Evolutionary conservation across 1,139 yeast genomes (phyloP).

Genomic region (Scheffersomyces lignicola): DNA sequence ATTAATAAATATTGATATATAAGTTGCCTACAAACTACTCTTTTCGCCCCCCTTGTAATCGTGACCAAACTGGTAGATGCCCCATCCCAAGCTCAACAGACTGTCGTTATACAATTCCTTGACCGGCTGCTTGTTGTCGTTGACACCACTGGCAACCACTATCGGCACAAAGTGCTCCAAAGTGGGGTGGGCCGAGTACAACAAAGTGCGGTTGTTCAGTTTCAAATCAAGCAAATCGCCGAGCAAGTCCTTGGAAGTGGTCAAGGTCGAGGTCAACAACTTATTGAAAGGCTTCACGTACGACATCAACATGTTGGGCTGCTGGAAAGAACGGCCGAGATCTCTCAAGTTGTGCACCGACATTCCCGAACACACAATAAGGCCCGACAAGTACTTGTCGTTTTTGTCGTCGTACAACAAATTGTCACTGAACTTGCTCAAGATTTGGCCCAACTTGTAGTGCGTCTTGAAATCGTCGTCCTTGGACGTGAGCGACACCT

Average conservation of each 20-base stretch:
- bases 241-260: constrained; percentile 10
- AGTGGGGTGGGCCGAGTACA: constrained; percentile 66
- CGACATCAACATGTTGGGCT: constrained; percentile 33
- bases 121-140: constrained; percentile 28
- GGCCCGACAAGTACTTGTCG: constrained; percentile 38
- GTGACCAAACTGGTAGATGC: constrained; percentile 50
- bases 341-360: constrained; percentile 74
- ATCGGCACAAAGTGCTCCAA: constrained; percentile 73
- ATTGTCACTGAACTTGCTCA: constrained; percentile 52
- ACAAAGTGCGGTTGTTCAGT: constrained; percentile 29
- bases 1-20: not conserved
- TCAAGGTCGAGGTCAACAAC: constrained; percentile 38
- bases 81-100: constrained; percentile 63
- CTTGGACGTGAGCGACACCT: constrained; percentile 58
- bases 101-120: constrained; percentile 49
- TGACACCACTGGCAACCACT: constrained; percentile 65
- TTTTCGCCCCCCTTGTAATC: not conserved
- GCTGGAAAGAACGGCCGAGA: constrained; percentile 24
- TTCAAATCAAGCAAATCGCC: constrained; percentile 13
- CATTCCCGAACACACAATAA: constrained; percentile 70
- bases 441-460: constrained; percentile 54
- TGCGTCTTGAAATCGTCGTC: constrained; percentile 49
- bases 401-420: constrained; percentile 31
- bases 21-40: not conserved
- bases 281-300: constrained; percentile 53